phyloP scores from a whole-genome alignment of 2,329 filamentous ascomycete species.

The Tolypocladium album region DNA sequence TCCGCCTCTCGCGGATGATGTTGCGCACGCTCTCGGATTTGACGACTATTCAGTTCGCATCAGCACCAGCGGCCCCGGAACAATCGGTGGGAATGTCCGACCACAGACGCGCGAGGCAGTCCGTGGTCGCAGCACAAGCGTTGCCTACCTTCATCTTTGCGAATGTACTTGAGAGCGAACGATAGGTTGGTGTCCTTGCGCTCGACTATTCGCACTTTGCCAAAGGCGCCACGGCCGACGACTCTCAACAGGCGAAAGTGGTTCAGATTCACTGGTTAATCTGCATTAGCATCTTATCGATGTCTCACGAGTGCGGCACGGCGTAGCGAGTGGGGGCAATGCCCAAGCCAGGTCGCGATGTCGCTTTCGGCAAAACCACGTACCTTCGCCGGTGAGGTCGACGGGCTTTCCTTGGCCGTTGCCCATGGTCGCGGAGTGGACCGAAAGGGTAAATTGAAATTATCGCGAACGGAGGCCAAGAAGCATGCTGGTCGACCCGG shows the following conservation, averaged over 20 bases:
- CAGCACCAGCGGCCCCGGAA: conserved; percentile 5
- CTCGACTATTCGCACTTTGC: conserved; percentile 97
- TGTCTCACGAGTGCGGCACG: not conserved
- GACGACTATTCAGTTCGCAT: conserved; percentile 52
- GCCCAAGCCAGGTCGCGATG: not conserved
- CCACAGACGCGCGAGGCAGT: not conserved
- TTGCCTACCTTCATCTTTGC: conserved; percentile 88
- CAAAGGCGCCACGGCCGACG: conserved; percentile 95
- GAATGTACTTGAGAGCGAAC: conserved; percentile 95
- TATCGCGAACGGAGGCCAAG: conserved; percentile 11
- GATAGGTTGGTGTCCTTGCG: conserved; percentile 88
- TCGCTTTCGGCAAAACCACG: conserved; percentile 4
- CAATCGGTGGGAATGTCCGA: not conserved
- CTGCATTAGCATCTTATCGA: conserved; percentile 1
- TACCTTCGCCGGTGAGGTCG: conserved; percentile 88
- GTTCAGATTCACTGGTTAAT: conserved; percentile 72
- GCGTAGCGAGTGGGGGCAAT: not conserved
- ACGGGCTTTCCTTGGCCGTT: conserved; percentile 92
- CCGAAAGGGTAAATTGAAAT: conserved; percentile 12
- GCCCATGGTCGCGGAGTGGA: conserved; percentile 61
- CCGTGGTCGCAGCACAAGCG: not conserved
- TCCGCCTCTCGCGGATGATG: conserved; percentile 92
- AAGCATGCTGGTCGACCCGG: conserved; percentile 13
- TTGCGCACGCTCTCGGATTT: conserved; percentile 96
- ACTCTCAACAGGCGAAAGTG: conserved; percentile 93